A percentile compares a stretch with the other conserved stretches of the same genome.
Conservation (phyloP, 345 rosid genomes). For the Linum tenue region DNA sequence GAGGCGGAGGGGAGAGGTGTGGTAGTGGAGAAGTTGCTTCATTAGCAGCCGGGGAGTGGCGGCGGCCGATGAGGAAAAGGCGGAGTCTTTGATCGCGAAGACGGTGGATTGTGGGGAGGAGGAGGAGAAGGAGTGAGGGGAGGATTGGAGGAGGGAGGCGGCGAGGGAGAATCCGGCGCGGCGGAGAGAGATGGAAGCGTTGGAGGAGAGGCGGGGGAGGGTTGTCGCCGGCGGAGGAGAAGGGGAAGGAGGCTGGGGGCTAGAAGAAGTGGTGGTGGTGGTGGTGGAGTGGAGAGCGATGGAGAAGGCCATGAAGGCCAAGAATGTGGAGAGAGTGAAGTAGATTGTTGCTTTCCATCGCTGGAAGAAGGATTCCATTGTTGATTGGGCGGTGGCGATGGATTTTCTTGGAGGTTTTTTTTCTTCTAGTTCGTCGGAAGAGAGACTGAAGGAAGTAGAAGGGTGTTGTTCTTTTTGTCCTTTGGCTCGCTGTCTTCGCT, state of each 20-base stretch:
- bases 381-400: neutral
- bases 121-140: constrained; percentile 50
- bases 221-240: neutral
- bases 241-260: neutral
- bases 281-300: constrained; percentile 14
- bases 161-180: constrained; percentile 21
- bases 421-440: neutral
- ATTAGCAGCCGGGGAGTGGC: constrained; percentile 44
- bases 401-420: neutral
- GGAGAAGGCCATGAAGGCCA: constrained; percentile 67
- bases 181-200: neutral
- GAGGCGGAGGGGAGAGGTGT: constrained; percentile 42
- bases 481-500: too few species aligned
- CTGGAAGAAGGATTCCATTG: constrained; percentile 23
- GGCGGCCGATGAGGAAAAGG: constrained; percentile 34
- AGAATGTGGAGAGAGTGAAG: constrained; percentile 44
- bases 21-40: constrained; percentile 64
- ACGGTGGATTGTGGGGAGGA: constrained; percentile 46
- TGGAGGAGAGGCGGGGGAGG: neutral
- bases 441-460: neutral
- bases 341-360: constrained; percentile 53
- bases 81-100: constrained; percentile 63
- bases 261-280: neutral
- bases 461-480: neutral
- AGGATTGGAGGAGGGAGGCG: constrained; percentile 48